These are phyloP conservation scores for Metschnikowia corniflorae DNA, from an alignment of 805 yeast species.

Conservation along the genomic window DNA sequence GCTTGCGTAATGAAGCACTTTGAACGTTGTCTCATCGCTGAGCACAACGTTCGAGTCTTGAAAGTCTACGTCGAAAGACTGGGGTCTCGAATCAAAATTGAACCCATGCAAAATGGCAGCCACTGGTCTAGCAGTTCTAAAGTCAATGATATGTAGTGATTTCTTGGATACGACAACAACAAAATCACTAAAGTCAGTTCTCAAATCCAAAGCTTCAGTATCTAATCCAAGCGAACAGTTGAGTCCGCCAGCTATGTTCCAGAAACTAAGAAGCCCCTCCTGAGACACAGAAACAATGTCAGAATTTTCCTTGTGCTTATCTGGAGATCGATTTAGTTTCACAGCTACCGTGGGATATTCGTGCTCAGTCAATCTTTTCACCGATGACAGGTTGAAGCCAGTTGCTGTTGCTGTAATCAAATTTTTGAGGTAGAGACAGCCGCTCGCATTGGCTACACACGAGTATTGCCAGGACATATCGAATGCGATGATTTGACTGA, in stretches of 20 bases:
- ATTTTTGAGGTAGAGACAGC: conserved; percentile 32
- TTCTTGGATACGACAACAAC: conserved; percentile 22
- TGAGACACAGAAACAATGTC: conserved; percentile 28
- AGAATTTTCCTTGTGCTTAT: conserved; percentile 21
- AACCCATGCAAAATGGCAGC: conserved; percentile 17
- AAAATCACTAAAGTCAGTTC: conserved; percentile 26
- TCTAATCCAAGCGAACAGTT: conserved; percentile 1
- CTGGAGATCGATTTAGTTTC: conserved; percentile 19
- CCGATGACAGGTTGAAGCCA: conserved; percentile 22
- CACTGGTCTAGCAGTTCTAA: conserved; percentile 8
- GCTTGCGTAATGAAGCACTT: conserved; percentile 22
- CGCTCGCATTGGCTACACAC: conserved; percentile 26
- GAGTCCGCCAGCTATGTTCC: conserved; percentile 21
- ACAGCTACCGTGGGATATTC: conserved; percentile 19
- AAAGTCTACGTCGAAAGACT: conserved; percentile 28
- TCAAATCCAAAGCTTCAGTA: conserved; percentile 3
- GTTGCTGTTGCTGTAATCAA: conserved; percentile 31
- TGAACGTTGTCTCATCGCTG: conserved; percentile 18
- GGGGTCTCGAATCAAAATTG: conserved; percentile 10
- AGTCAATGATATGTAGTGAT: conserved; percentile 20
- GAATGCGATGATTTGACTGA: conserved; percentile 18
- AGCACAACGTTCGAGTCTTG: conserved; percentile 29
- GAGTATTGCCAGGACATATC: conserved; percentile 33
- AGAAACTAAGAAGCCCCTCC: conserved; percentile 23
- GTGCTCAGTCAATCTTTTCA: conserved; percentile 16